phyloP scores from a whole-genome alignment of 2,329 filamentous ascomycete species.

The Diaporthe caulivora region DNA sequence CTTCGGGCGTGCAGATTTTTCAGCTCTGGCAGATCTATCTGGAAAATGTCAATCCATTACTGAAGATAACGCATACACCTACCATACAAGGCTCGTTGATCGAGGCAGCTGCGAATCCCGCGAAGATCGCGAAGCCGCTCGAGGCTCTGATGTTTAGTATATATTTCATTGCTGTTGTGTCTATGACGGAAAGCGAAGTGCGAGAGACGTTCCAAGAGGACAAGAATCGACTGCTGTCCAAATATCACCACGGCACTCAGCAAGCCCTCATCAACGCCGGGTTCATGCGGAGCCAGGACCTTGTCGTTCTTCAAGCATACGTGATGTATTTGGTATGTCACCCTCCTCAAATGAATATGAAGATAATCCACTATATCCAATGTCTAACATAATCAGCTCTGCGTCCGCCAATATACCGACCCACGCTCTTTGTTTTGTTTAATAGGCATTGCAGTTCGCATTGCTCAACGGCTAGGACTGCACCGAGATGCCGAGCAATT shows the following conservation, averaged over 20 bases:
- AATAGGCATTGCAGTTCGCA: conserved; percentile 74
- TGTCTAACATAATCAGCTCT: conserved; percentile 58
- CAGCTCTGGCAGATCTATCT: conserved; percentile 78
- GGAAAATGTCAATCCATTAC: conserved; percentile 76
- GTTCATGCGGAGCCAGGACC: conserved; percentile 75
- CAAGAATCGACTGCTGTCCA: conserved; percentile 62
- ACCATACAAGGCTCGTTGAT: conserved; percentile 75
- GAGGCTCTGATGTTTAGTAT: conserved; percentile 78
- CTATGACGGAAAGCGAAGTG: conserved; percentile 68
- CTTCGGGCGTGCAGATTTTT: conserved; percentile 69
- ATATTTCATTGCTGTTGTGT: conserved; percentile 70
- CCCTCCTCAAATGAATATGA: not conserved
- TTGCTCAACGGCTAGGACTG: conserved; percentile 77
- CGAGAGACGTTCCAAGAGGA: conserved; percentile 64
- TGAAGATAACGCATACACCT: conserved; percentile 77
- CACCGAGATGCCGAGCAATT: conserved; percentile 71
- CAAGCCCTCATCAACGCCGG: conserved; percentile 75
- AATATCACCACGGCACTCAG: conserved; percentile 70
- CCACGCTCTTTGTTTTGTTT: conserved; percentile 72
- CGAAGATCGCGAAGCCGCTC: conserved; percentile 66
- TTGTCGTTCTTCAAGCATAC: conserved; percentile 76
- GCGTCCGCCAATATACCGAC: conserved; percentile 69
- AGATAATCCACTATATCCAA: not conserved
- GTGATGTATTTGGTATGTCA: conserved; percentile 73
- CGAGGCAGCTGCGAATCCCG: conserved; percentile 68